These are phyloP conservation scores for Murraya paniculata DNA, from an alignment of 345 rosid species.

Conservation along the genomic window DNA sequence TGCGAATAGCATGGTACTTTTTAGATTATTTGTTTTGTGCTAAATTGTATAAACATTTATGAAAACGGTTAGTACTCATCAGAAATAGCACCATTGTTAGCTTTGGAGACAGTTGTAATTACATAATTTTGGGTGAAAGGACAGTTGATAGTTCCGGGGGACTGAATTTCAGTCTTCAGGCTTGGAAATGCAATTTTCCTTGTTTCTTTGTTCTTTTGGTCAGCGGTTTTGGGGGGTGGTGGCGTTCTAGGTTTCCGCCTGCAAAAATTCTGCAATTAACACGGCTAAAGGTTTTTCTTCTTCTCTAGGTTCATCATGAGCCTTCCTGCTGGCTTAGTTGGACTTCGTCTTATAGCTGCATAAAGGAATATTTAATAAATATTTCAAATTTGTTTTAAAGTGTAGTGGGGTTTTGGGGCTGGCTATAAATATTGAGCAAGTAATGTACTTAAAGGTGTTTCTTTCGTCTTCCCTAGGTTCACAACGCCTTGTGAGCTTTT, in stretches of 20 bases:
- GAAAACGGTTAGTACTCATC: not conserved
- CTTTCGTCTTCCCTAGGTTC: not conserved
- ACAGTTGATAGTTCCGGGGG: not conserved
- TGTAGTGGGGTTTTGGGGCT: not conserved
- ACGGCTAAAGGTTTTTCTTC: not conserved
- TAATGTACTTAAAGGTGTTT: not conserved
- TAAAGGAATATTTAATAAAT: no score
- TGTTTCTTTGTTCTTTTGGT: not conserved
- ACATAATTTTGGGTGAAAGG: not conserved
- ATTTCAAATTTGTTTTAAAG: not conserved
- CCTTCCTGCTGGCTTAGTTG: not conserved
- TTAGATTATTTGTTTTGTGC: not conserved
- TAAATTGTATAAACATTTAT: not conserved
- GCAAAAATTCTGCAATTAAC: not conserved
- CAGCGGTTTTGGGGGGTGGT: not conserved
- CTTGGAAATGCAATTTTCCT: not conserved
- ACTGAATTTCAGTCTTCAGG: not conserved
- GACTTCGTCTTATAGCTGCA: not conserved
- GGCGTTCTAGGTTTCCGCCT: not conserved
- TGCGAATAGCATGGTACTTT: not conserved
- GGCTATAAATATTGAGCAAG: not conserved
- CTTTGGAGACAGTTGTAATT: not conserved
- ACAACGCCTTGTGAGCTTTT: not conserved
- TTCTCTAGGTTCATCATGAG: not conserved
- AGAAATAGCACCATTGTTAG: not conserved